phyloP scores from a whole-genome alignment of 192 early-diverging fungal species.

The Radiomyces spectabilis region DNA sequence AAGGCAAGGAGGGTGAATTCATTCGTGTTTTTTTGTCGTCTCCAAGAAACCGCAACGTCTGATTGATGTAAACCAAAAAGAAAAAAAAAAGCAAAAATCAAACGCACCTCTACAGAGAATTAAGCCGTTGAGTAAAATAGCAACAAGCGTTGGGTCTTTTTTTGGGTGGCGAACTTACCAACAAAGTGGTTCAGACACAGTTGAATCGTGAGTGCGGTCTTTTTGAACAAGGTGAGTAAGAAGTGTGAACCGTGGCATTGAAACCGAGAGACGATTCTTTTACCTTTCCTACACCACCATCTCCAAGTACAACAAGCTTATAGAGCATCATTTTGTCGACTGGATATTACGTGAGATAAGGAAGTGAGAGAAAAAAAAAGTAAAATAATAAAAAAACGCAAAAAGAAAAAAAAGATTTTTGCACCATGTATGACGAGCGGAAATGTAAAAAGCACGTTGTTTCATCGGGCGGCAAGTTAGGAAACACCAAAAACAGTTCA shows the following conservation, averaged over 20 bases:
- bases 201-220: slow-evolving; percentile 39
- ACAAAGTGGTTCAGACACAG: slow-evolving; percentile 40
- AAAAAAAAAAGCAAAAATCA: too few species aligned
- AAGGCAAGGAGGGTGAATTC: too few species aligned
- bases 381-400: neutral
- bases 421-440: neutral
- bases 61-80: too few species aligned
- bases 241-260: too few species aligned
- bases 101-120: too few species aligned
- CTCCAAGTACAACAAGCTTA: slow-evolving; percentile 90
- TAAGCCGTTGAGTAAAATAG: too few species aligned
- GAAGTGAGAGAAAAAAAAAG: slow-evolving; percentile 17
- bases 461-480: too few species aligned
- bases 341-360: slow-evolving; percentile 42
- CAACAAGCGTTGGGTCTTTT: too few species aligned
- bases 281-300: slow-evolving; percentile 71
- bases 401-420: neutral
- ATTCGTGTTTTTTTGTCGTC: too few species aligned
- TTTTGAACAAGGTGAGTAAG: neutral
- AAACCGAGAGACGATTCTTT: neutral
- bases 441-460: too few species aligned
- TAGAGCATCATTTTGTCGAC: slow-evolving; percentile 77
- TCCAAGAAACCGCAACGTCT: too few species aligned
- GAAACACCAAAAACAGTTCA: too few species aligned
- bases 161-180: slow-evolving; percentile 15